Conservation (phyloP, 306 rosid genomes). For the Sphenostylis stenocarpa region DNA sequence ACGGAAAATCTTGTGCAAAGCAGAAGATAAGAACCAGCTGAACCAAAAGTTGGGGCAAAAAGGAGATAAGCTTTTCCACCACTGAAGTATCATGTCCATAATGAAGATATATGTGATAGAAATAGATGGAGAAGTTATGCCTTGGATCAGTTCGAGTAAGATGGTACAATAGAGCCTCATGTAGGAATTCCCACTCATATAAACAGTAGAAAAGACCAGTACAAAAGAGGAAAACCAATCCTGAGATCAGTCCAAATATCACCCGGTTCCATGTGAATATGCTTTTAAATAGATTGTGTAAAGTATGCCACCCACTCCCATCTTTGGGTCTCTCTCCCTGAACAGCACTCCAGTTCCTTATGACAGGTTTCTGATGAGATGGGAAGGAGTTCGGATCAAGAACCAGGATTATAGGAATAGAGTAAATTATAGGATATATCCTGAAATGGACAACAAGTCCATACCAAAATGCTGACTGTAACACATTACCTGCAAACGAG, state of each 20-base stretch:
- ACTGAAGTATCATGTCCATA: slow-evolving; percentile 54
- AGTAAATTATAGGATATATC: slow-evolving; percentile 83
- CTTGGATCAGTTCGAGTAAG: slow-evolving; percentile 93
- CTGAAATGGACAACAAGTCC: slow-evolving; percentile 94
- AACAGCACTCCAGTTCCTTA: slow-evolving; percentile 61
- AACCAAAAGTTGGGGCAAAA: slow-evolving; percentile 81
- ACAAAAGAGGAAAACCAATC: slow-evolving; percentile 58
- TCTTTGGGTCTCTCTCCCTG: slow-evolving; percentile 42
- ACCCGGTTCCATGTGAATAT: slow-evolving; percentile 63
- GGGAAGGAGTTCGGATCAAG: slow-evolving; percentile 72
- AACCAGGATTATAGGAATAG: slow-evolving; percentile 75
- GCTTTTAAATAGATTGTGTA: slow-evolving; percentile 50
- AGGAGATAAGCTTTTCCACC: slow-evolving; percentile 83
- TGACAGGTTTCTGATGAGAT: slow-evolving; percentile 57
- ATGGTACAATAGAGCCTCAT: slow-evolving; percentile 85
- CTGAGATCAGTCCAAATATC: slow-evolving; percentile 73
- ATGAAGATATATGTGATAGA: slow-evolving; percentile 87
- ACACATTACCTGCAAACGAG: slow-evolving; percentile 64
- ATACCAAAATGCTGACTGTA: slow-evolving; percentile 95
- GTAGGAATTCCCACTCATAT: slow-evolving; percentile 83
- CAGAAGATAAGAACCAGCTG: slow-evolving; percentile 73
- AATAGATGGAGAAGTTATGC: slow-evolving; percentile 88
- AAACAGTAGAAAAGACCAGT: slow-evolving; percentile 69
- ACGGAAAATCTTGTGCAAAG: slow-evolving; percentile 76
- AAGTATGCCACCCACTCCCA: slow-evolving; percentile 28